A percentile compares a stretch with the other conserved stretches of the same genome.
These are phyloP conservation scores for Ophiostoma sp. DNA, from an alignment of 2,329 filamentous ascomycete genomes.

Conservation along the genomic window DNA sequence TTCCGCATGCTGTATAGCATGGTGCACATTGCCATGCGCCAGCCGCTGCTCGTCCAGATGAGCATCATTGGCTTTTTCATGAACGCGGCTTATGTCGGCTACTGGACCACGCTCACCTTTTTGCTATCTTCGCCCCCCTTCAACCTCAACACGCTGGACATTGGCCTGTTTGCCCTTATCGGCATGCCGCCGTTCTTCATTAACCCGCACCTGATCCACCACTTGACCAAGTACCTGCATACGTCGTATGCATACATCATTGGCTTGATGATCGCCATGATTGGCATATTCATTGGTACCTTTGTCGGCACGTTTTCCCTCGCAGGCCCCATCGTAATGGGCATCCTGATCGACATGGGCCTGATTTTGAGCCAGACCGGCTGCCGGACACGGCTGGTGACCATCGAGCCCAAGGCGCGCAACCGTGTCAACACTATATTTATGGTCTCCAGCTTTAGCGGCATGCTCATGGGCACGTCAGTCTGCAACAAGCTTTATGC, in stretches of 20 bases:
- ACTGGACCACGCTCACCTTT: slow-evolving; percentile 53
- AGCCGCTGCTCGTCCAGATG: slow-evolving; percentile 63
- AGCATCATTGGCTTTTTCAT: slow-evolving; percentile 59
- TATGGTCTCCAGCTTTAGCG: slow-evolving; percentile 23
- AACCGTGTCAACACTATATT: slow-evolving; percentile 27
- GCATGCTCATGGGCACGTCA: slow-evolving; percentile 26
- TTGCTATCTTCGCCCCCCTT: slow-evolving; percentile 63
- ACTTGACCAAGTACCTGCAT: slow-evolving; percentile 21
- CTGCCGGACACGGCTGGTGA: slow-evolving; percentile 22
- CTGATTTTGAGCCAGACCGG: slow-evolving; percentile 21
- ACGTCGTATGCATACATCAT: slow-evolving; percentile 17
- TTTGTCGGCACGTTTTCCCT: slow-evolving; percentile 24
- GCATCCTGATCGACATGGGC: slow-evolving; percentile 23
- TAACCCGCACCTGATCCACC: slow-evolving; percentile 22
- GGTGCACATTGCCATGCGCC: slow-evolving; percentile 52
- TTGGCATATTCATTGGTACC: slow-evolving; percentile 24
- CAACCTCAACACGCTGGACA: slow-evolving; percentile 56
- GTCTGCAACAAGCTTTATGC: slow-evolving; percentile 28
- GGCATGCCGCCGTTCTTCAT: slow-evolving; percentile 43
- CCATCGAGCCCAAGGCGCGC: slow-evolving; percentile 24
- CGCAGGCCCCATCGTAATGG: slow-evolving; percentile 25
- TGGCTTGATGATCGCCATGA: slow-evolving; percentile 20
- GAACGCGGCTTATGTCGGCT: slow-evolving; percentile 46
- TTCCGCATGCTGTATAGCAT: slow-evolving; percentile 55
- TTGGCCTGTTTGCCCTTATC: slow-evolving; percentile 70